These are phyloP conservation scores for Euphorbia peplus DNA, from an alignment of 345 rosid species.

Conservation along the genomic window DNA sequence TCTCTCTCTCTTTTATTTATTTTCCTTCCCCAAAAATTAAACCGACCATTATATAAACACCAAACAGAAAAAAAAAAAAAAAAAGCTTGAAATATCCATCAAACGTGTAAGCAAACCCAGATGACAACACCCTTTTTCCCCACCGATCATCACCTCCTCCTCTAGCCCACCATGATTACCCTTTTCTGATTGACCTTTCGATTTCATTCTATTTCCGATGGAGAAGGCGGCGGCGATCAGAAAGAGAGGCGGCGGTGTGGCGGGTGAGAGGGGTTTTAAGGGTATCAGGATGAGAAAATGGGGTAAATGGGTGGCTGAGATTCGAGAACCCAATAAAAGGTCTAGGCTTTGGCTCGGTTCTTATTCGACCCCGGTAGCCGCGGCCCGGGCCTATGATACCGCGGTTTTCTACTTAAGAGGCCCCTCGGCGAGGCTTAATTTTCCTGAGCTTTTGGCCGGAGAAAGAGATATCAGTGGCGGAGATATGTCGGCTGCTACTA, in stretches of 20 bases:
- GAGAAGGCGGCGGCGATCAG: slow-evolving; percentile 24
- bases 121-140: slow-evolving; percentile 24
- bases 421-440: slow-evolving; percentile 88
- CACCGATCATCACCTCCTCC: not conserved
- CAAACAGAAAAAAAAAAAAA: not conserved
- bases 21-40: not conserved
- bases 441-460: slow-evolving; percentile 73
- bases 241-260: slow-evolving; percentile 24
- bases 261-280: slow-evolving; percentile 58
- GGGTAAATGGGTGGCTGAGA: slow-evolving; percentile 99
- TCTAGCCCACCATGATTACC: not conserved
- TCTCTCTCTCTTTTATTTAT: not conserved
- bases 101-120: slow-evolving; percentile 37
- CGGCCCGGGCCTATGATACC: slow-evolving; percentile 96
- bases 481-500: slow-evolving; percentile 81
- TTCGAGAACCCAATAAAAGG: slow-evolving; percentile 90
- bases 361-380: slow-evolving; percentile 86
- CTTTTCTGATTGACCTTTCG: too few relatives aligned
- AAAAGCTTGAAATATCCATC: slow-evolving; percentile 11
- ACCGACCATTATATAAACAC: too few relatives aligned
- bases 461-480: slow-evolving; percentile 37
- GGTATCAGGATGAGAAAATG: slow-evolving; percentile 99
- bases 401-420: slow-evolving; percentile 91
- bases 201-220: too few relatives aligned
- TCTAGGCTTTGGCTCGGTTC: slow-evolving; percentile 98